Conservation (phyloP, 2,329 filamentous ascomycete genomes). For the Pseudogymnoascus sp. region DNA sequence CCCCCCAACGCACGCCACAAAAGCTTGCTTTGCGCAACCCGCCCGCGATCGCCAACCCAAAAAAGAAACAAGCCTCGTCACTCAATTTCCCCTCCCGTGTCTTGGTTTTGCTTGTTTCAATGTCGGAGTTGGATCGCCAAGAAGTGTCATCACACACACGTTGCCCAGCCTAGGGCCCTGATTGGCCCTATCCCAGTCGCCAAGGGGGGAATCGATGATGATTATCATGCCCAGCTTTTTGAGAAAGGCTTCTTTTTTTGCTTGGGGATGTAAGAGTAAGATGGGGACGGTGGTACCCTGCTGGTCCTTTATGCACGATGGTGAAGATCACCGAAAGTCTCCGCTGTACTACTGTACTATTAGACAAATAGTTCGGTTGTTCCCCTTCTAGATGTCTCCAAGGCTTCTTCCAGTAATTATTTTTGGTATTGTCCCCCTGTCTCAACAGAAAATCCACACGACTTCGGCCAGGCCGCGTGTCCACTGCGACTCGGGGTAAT, state of each 20-base stretch:
- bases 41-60: too few relatives aligned
- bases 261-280: too few relatives aligned
- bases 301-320: not conserved
- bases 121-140: not conserved
- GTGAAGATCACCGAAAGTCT: not conserved
- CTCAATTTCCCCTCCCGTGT: not conserved
- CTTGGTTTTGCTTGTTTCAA: constrained; percentile 5
- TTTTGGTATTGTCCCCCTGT: not conserved
- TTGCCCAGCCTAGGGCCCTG: not conserved
- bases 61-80: constrained; percentile 5
- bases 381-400: not conserved
- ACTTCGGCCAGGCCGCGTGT: not conserved
- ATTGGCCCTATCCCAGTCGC: not conserved
- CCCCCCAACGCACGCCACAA: not conserved
- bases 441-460: not conserved
- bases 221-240: not conserved
- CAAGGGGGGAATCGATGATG: not conserved
- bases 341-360: not conserved
- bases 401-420: not conserved
- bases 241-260: not conserved
- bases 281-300: not conserved
- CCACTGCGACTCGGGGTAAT: not conserved
- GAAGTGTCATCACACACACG: not conserved
- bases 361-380: constrained; percentile 1
- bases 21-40: constrained; percentile 5